Evolutionary conservation across 2,329 filamentous ascomycete species (phyloP).

Genomic region (Cytospora schulzeri): DNA sequence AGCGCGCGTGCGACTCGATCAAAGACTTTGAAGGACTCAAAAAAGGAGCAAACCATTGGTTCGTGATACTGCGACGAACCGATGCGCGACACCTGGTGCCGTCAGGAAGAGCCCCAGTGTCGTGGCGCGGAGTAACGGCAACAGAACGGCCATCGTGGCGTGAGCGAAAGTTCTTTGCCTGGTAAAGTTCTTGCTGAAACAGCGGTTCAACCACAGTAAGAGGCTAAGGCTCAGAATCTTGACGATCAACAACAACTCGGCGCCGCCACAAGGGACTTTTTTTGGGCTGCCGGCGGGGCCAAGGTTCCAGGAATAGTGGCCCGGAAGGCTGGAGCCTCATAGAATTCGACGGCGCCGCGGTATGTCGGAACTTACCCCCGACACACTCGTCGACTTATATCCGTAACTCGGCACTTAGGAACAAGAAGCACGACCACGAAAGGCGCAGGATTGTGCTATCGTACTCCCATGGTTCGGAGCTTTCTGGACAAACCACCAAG

Average conservation of each 20-base stretch:
- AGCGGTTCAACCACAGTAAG: background rate
- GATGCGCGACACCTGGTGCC: background rate
- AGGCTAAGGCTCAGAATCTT: background rate
- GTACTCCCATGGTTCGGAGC: background rate
- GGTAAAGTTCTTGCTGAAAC: background rate
- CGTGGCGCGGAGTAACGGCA: background rate
- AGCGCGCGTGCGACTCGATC: slow-evolving; percentile 24
- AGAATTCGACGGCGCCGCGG: slow-evolving; percentile 19
- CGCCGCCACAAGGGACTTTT: background rate
- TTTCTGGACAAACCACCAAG: background rate
- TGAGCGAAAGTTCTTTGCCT: background rate
- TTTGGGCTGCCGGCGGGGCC: background rate
- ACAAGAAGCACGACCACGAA: background rate
- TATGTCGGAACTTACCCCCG: slow-evolving; percentile 3
- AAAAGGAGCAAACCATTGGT: background rate
- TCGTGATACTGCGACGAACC: slow-evolving; percentile 3
- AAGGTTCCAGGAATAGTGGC: slow-evolving; percentile 14
- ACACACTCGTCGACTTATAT: slow-evolving; percentile 4
- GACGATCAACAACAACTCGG: background rate
- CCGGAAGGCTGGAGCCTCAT: slow-evolving; percentile 8
- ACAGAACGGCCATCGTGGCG: background rate
- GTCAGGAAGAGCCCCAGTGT: background rate
- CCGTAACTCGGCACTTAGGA: slow-evolving; percentile 11
- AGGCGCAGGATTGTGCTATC: background rate
- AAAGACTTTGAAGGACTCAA: slow-evolving; percentile 11